These are phyloP conservation scores for Yamadazyma phyllophila DNA, from an alignment of 805 yeast species.

Conservation along the genomic window DNA sequence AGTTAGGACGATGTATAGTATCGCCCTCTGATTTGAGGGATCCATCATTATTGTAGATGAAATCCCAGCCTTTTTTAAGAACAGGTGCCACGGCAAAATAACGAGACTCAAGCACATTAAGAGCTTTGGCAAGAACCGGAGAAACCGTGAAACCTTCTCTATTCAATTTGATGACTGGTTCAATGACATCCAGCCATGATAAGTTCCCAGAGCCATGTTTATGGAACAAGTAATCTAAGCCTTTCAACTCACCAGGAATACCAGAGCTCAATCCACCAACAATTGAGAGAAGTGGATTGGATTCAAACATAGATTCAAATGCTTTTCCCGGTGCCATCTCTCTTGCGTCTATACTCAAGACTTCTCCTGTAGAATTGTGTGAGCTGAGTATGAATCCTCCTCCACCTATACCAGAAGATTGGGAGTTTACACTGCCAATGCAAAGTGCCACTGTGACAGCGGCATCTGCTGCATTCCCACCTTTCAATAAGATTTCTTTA, in stretches of 20 bases:
- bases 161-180: conserved; percentile 71
- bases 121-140: conserved; percentile 28
- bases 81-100: conserved; percentile 27
- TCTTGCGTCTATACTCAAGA: conserved; percentile 75
- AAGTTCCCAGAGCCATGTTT: conserved; percentile 70
- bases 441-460: conserved; percentile 87
- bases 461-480: conserved; percentile 92
- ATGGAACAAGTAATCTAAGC: conserved; percentile 60
- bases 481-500: conserved; percentile 46
- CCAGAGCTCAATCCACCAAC: conserved; percentile 88
- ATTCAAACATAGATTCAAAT: conserved; percentile 60
- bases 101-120: conserved; percentile 28
- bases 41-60: conserved; percentile 39
- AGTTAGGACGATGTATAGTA: conserved; percentile 51
- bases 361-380: conserved; percentile 33
- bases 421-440: conserved; percentile 78
- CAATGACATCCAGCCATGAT: conserved; percentile 68
- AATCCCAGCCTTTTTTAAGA: conserved; percentile 52
- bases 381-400: conserved; percentile 67
- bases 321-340: conserved; percentile 79
- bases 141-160: conserved; percentile 56
- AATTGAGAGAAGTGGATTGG: conserved; percentile 48
- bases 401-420: conserved; percentile 90
- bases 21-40: conserved; percentile 54
- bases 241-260: conserved; percentile 89